Evolutionary conservation across 2,329 filamentous ascomycete species (phyloP).

Genomic region (Scedosporium boydii): DNA sequence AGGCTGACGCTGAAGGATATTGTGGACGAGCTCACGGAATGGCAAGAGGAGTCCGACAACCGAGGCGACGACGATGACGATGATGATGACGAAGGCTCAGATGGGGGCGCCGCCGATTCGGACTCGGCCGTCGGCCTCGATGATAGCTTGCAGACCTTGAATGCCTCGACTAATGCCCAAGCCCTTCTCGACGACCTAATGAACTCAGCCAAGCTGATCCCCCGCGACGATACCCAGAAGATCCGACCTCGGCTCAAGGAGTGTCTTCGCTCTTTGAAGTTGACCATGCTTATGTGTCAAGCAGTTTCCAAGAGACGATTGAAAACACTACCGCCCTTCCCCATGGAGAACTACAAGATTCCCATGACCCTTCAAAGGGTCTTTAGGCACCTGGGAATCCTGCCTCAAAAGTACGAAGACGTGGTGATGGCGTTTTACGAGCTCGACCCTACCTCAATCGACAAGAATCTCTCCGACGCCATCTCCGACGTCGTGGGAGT

Average conservation of each 20-base stretch:
- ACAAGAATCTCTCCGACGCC: slow-evolving; percentile 47
- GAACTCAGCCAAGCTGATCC: slow-evolving; percentile 50
- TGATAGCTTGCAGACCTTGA: slow-evolving; percentile 19
- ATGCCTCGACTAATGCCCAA: slow-evolving; percentile 22
- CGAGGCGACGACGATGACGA: slow-evolving; percentile 48
- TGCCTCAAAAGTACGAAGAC: slow-evolving; percentile 62
- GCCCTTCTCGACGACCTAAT: slow-evolving; percentile 61
- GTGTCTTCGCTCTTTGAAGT: slow-evolving; percentile 54
- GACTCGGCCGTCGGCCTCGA: slow-evolving; percentile 16
- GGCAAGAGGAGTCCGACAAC: slow-evolving; percentile 64
- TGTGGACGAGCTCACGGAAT: slow-evolving; percentile 77
- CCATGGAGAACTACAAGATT: slow-evolving; percentile 20
- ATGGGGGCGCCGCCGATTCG: slow-evolving; percentile 7
- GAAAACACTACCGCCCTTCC: slow-evolving; percentile 42
- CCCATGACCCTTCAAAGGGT: slow-evolving; percentile 44
- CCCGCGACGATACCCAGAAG: slow-evolving; percentile 51
- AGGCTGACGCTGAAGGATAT: slow-evolving; percentile 71
- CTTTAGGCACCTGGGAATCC: slow-evolving; percentile 41
- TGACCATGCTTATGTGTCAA: slow-evolving; percentile 59
- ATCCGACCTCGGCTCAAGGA: slow-evolving; percentile 57
- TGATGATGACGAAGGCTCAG: slow-evolving; percentile 28
- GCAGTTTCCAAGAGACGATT: slow-evolving; percentile 62
- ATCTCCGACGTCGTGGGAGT: slow-evolving; percentile 49
- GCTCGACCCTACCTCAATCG: slow-evolving; percentile 49
- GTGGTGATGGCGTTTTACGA: slow-evolving; percentile 66